Evolutionary conservation across 768 basidiomycete genomes (phyloP).

Genomic region (Obba rivulosa): DNA sequence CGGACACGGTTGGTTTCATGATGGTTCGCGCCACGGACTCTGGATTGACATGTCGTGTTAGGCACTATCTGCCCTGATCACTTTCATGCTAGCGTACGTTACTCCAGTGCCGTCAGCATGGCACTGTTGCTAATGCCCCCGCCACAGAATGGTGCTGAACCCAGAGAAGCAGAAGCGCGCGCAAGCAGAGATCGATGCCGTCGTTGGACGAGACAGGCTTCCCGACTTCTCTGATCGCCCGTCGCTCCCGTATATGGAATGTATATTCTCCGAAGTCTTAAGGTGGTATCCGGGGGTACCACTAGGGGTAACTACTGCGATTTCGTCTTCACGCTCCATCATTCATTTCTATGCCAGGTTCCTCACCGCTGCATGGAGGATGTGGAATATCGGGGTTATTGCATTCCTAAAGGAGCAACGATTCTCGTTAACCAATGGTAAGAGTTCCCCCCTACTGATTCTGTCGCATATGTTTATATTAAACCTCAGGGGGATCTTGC

Average conservation of each 20-base stretch:
- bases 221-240: slow-evolving; percentile 54
- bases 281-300: slow-evolving; percentile 60
- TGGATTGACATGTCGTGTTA: slow-evolving; percentile 11
- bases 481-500: slow-evolving; percentile 23
- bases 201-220: slow-evolving; percentile 50
- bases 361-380: slow-evolving; percentile 24
- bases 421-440: slow-evolving; percentile 7
- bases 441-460: too few species aligned
- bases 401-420: slow-evolving; percentile 24
- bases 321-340: too few species aligned
- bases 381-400: slow-evolving; percentile 26
- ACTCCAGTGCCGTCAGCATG: neutral
- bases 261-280: slow-evolving; percentile 49
- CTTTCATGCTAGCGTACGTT: slow-evolving; percentile 51
- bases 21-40: too few species aligned
- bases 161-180: slow-evolving; percentile 54
- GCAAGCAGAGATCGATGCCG: slow-evolving; percentile 60
- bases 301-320: slow-evolving; percentile 31
- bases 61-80: slow-evolving; percentile 51
- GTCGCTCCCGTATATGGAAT: slow-evolving; percentile 54
- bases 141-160: slow-evolving; percentile 43
- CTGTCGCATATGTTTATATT: neutral
- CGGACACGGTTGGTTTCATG: slow-evolving; percentile 47
- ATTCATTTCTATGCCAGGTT: neutral
- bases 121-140: neutral